Conservation (phyloP, 441 rosid genomes). For the Omphalea diandra region DNA sequence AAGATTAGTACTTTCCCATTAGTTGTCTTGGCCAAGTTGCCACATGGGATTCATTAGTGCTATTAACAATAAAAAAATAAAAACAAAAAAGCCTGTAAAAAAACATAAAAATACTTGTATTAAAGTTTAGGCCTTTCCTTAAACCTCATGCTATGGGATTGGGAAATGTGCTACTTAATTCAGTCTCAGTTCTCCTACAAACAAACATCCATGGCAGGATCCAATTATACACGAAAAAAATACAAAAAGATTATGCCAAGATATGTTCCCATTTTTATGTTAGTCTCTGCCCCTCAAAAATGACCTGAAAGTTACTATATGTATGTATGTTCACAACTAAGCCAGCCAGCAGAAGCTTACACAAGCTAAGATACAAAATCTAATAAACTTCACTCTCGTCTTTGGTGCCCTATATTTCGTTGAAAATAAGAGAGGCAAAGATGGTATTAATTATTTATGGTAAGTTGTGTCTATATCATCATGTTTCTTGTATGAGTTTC, state of each 20-base stretch:
- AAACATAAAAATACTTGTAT: too few relatives aligned
- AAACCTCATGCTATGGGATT: background rate
- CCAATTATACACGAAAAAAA: background rate
- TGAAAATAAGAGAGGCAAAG: background rate
- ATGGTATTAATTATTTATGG: background rate
- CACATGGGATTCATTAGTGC: background rate
- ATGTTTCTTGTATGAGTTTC: conserved; percentile 3
- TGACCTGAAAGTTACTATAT: conserved; percentile 4
- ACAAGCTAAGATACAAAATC: conserved; percentile 6
- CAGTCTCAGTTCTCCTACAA: background rate
- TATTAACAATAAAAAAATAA: background rate
- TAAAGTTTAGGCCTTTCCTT: too few relatives aligned
- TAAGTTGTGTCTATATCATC: background rate
- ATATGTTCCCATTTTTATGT: conserved; percentile 9
- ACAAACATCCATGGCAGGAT: conserved; percentile 10
- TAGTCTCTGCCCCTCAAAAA: background rate
- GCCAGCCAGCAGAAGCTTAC: background rate
- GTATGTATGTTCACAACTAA: background rate
- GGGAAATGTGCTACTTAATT: conserved; percentile 11
- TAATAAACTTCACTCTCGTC: conserved; percentile 10
- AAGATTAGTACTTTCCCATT: too few relatives aligned
- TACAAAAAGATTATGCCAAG: conserved; percentile 10
- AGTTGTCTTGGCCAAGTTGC: conserved; percentile 8
- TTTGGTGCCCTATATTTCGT: background rate
- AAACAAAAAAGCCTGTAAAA: background rate